Conservation (phyloP, 2,329 filamentous ascomycete species). For the Aaosphaeria pasadenensis region DNA sequence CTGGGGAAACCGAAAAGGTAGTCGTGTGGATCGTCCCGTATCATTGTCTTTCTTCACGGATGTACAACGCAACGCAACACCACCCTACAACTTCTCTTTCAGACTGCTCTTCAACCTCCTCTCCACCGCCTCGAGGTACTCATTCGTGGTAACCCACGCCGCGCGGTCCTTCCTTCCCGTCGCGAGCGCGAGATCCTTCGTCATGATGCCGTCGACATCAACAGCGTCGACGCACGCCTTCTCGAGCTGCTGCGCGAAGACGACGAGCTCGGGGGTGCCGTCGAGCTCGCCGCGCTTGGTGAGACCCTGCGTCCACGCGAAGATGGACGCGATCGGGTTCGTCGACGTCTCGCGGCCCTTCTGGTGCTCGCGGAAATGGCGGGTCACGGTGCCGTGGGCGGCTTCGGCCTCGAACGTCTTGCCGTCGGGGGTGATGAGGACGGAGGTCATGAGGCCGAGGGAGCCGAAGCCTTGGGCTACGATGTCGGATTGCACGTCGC, state of each 20-base stretch:
- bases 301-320: slow-evolving; percentile 95
- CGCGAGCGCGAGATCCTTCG: slow-evolving; percentile 95
- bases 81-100: slow-evolving; percentile 66
- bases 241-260: slow-evolving; percentile 90
- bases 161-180: slow-evolving; percentile 82
- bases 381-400: slow-evolving; percentile 95
- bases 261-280: slow-evolving; percentile 83
- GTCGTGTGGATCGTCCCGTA: no score
- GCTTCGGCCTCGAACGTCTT: slow-evolving; percentile 97
- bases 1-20: no score
- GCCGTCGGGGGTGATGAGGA: slow-evolving; percentile 93
- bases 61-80: no score
- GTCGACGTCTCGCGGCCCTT: slow-evolving; percentile 96
- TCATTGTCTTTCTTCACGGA: no score
- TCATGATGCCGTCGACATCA: slow-evolving; percentile 94
- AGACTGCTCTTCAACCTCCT: slow-evolving; percentile 77
- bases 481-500: slow-evolving; percentile 97
- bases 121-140: slow-evolving; percentile 93
- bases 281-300: slow-evolving; percentile 92
- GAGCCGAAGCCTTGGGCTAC: slow-evolving; percentile 98
- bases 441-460: slow-evolving; percentile 96
- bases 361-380: slow-evolving; percentile 98
- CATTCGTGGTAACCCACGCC: slow-evolving; percentile 83
- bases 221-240: slow-evolving; percentile 92
- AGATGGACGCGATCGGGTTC: slow-evolving; percentile 98